Base-by-base conservation (phyloP, 1,284 basidiomycete genomes). In the Phylloboletellus chloephorus region DNA sequence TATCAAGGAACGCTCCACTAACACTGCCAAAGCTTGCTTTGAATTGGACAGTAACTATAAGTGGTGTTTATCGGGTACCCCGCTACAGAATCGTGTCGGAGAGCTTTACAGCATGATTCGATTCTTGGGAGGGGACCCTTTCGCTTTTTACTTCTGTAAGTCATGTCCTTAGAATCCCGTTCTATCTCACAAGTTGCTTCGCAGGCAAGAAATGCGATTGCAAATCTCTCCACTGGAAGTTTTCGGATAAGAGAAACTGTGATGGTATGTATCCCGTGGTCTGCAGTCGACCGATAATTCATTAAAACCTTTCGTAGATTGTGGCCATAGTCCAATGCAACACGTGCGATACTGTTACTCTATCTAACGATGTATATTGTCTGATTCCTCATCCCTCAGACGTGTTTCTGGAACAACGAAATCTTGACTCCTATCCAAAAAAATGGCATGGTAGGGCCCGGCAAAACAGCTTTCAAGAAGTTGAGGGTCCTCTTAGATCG, bases 1-100 rank as follows among this genome's bases (percentile, higher is more conserved):
- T 61, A 98, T 96, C 70, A 95, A 94, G 62, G 95, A 98, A 61
- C 79, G 96, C 11, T 68, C 82, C 1, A 95, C 92, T 1, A 98
- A 97, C 59, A 98, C 95, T 0, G 94, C 96, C 2, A 98, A 97
- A 64, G 93, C 91, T 8, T 78, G 92, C 0, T 99, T 98, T 60
- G 88, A 92, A 38, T 71, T 98, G 4, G 66, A 85, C 52, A 80
- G 85, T 42, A 78, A 78, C 45, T 91, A 81, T 53, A 81, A 82
- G 48, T 99, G 96, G 96, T 98, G 96, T 64, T 71, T 99, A 22
- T 97, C 93, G 19, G 96, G 95, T n/a, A 97, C 94, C n/a, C 94
- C 92, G 0, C 67, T 94, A 10, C 90, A 98, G 65, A 96, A 96
- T 56, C 82, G 95, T 48, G 96, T 99, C 11, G 96, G 96, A 50